These are phyloP conservation scores for Russula abietina DNA, from an alignment of 768 basidiomycete species.

Conservation along the genomic window DNA sequence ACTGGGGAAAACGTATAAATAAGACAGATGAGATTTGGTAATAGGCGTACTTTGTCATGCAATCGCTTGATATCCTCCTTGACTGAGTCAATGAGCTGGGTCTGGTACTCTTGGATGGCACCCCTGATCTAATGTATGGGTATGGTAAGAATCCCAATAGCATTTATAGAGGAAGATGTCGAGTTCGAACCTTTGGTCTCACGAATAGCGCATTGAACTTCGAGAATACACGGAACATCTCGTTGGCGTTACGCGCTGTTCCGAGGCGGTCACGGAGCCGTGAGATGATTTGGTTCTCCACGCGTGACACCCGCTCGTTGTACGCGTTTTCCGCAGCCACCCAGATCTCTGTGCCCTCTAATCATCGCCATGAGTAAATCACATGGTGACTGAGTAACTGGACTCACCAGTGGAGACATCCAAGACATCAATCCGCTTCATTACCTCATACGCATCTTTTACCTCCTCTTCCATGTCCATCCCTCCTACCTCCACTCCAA, in stretches of 20 bases:
- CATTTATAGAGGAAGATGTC: not conserved
- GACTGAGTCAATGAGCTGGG: constrained; percentile 95
- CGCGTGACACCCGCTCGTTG: constrained; percentile 93
- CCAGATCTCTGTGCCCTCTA: constrained; percentile 98
- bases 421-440: constrained; percentile 93
- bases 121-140: constrained; percentile 67
- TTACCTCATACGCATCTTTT: constrained; percentile 91
- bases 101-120: constrained; percentile 98
- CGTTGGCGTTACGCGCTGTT: constrained; percentile 94
- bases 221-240: constrained; percentile 99
- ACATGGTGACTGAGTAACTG: no score
- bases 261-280: constrained; percentile 85
- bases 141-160: not conserved
- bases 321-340: constrained; percentile 95
- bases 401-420: constrained; percentile 84
- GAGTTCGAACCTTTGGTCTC: constrained; percentile 70
- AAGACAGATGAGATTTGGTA: not conserved
- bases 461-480: constrained; percentile 99
- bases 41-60: constrained; percentile 69
- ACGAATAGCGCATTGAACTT: constrained; percentile 98
- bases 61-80: constrained; percentile 96
- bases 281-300: constrained; percentile 98
- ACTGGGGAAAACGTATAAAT: constrained; percentile 38
- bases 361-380: constrained; percentile 1
- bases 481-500: constrained; percentile 73